These are phyloP conservation scores for Claviceps digitariae DNA, from an alignment of 2,329 filamentous ascomycete genomes.

Conservation along the genomic window DNA sequence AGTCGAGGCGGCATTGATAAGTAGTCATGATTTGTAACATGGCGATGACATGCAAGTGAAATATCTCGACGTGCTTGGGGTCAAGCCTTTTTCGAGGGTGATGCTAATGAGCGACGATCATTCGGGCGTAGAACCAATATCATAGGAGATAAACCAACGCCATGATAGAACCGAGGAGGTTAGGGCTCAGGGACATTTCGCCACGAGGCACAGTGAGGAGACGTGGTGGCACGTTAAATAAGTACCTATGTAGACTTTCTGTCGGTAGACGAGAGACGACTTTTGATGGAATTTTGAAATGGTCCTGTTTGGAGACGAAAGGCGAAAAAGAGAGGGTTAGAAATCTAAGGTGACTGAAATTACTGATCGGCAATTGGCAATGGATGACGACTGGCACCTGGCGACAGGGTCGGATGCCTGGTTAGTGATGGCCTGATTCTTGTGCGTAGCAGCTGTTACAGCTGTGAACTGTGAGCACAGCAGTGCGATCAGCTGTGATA, in stretches of 20 bases:
- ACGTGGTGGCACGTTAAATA: no score
- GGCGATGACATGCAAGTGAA: no score
- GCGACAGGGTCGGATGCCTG: background rate
- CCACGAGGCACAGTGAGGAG: no score
- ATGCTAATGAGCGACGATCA: background rate
- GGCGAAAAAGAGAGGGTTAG: no score
- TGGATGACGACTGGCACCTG: background rate
- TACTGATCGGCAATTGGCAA: background rate
- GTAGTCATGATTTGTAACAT: no score
- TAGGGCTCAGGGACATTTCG: no score
- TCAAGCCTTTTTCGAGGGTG: no score
- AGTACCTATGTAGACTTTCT: no score
- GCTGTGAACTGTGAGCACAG: background rate
- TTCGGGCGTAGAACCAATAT: no score
- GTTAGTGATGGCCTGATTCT: background rate
- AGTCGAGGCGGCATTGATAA: no score
- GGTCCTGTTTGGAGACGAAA: background rate
- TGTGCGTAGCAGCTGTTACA: background rate
- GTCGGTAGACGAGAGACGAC: no score
- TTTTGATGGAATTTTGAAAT: background rate
- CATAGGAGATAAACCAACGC: background rate
- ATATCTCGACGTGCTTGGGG: no score
- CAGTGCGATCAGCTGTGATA: background rate
- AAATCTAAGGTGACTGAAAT: background rate
- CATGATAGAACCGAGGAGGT: background rate